Evolutionary conservation across 805 yeast genomes (phyloP).

Genomic region (Metschnikowia dekortorum): DNA sequence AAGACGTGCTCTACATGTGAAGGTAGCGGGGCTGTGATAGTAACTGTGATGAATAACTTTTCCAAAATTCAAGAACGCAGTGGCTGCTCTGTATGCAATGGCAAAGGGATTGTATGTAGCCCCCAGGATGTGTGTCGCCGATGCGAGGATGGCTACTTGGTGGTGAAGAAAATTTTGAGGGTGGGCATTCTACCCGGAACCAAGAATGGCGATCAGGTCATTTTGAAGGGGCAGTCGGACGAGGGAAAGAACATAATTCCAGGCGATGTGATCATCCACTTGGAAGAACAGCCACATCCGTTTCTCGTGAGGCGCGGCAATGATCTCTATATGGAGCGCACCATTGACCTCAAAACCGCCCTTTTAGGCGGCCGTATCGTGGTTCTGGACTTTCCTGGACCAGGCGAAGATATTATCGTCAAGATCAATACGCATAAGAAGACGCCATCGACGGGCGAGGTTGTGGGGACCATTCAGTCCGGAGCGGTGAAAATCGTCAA

Average conservation of each 20-base stretch:
- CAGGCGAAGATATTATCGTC: conserved; percentile 28
- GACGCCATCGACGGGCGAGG: conserved; percentile 25
- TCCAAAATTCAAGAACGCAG: conserved; percentile 37
- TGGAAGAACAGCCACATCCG: conserved; percentile 39
- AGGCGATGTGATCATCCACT: conserved; percentile 61
- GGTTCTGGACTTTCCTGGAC: conserved; percentile 28
- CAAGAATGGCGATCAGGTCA: conserved; percentile 46
- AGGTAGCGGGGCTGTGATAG: conserved; percentile 46
- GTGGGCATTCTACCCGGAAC: conserved; percentile 57
- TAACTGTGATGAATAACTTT: conserved; percentile 39
- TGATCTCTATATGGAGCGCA: conserved; percentile 41
- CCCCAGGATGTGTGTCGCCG: conserved; percentile 21
- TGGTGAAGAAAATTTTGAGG: conserved; percentile 47
- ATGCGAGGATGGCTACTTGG: conserved; percentile 38
- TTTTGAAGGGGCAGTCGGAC: conserved; percentile 60
- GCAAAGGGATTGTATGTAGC: conserved; percentile 27
- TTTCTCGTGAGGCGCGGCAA: conserved; percentile 39
- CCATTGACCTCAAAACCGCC: conserved; percentile 51
- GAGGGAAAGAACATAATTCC: conserved; percentile 56
- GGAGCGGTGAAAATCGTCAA: conserved; percentile 45
- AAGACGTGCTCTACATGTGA: conserved; percentile 33
- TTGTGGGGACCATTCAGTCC: conserved; percentile 53
- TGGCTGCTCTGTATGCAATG: conserved; percentile 31
- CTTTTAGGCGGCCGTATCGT: conserved; percentile 52
- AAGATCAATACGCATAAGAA: conserved; percentile 35